phyloP scores from a whole-genome alignment of 768 basidiomycete genomes.

The Russula vinacea region DNA sequence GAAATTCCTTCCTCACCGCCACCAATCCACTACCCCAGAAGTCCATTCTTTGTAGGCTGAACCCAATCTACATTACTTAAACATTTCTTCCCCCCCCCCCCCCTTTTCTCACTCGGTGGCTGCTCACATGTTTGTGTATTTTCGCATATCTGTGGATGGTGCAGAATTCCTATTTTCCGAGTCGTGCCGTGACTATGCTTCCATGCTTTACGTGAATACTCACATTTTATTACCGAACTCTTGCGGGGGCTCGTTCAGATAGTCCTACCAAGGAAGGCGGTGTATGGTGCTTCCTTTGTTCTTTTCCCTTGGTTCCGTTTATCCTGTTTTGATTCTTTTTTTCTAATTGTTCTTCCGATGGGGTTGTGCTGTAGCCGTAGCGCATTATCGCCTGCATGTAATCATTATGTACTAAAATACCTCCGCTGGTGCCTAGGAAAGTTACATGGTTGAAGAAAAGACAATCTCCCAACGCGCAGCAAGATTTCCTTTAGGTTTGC shows the following conservation, averaged over 20 bases:
- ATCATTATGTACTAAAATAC: conserved; percentile 7
- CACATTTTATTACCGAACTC: neutral
- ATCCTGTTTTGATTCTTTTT: neutral
- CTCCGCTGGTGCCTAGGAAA: neutral
- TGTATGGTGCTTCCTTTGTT: neutral
- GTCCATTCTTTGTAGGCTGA: neutral
- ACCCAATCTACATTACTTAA: neutral
- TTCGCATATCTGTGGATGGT: neutral
- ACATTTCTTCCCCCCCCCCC: too few relatives aligned
- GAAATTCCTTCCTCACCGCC: neutral
- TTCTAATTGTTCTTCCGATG: neutral
- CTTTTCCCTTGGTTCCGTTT: conserved; percentile 3
- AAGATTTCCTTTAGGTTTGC: conserved; percentile 1
- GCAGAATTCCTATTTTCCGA: neutral
- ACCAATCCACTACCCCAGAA: neutral
- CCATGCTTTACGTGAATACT: conserved; percentile 3
- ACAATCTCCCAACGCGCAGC: neutral
- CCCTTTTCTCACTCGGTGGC: neutral
- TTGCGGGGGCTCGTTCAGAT: neutral
- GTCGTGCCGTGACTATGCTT: neutral
- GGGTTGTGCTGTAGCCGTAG: neutral
- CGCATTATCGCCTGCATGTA: conserved; percentile 9
- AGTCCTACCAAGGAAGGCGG: neutral
- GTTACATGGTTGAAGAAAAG: conserved; percentile 2
- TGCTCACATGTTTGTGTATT: neutral